Conservation (phyloP, 768 basidiomycete genomes). For the Roridomyces roridus region DNA sequence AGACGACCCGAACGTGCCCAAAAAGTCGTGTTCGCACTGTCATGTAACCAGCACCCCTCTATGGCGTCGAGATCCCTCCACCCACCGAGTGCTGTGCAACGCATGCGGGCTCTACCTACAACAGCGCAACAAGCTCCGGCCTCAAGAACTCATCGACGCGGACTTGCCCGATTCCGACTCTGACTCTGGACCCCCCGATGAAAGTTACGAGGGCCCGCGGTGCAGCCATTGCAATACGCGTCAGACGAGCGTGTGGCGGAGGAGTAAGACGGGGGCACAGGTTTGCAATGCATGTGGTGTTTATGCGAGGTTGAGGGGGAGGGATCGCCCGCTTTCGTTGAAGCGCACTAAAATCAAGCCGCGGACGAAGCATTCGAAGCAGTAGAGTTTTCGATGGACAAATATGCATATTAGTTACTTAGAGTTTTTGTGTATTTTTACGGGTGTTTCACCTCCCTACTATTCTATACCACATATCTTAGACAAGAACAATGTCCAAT, state of each 20-base stretch:
- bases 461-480: no score
- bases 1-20: no score
- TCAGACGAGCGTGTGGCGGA: not conserved
- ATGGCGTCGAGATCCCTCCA: not conserved
- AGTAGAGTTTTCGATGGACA: no score
- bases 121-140: not conserved
- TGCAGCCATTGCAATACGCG: slow-evolving; percentile 3
- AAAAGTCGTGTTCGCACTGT: not conserved
- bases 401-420: no score
- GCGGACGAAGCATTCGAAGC: not conserved
- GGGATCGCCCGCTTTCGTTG: not conserved
- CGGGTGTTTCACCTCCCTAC: no score
- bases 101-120: slow-evolving; percentile 1
- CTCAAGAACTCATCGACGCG: not conserved
- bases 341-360: not conserved
- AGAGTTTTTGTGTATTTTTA: no score
- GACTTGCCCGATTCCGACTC: not conserved
- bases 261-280: not conserved
- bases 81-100: not conserved
- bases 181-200: not conserved
- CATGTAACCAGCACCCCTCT: not conserved
- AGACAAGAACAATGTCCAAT: no score
- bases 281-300: slow-evolving; percentile 3
- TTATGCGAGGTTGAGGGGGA: not conserved
- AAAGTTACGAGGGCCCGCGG: not conserved